phyloP scores from a whole-genome alignment of 2,329 filamentous ascomycete species.

The Epichloe uncinata region DNA sequence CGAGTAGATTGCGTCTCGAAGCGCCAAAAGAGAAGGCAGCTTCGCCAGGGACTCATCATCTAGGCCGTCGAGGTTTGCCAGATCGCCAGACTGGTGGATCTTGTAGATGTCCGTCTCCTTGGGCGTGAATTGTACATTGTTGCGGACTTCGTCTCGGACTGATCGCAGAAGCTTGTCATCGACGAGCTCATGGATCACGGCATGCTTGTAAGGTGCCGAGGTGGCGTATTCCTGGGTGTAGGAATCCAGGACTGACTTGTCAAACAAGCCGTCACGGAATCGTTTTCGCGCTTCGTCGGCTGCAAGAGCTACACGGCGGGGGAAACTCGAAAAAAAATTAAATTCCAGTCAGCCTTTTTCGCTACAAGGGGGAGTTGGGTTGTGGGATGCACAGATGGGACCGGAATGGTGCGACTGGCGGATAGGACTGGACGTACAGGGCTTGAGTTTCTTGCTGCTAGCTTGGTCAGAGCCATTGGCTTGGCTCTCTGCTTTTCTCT shows the following conservation, averaged over 20 bases:
- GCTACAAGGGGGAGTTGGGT: not conserved
- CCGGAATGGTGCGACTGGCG: not conserved
- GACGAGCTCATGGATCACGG: slow-evolving; percentile 73
- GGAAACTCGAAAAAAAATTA: not conserved
- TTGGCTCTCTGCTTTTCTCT: slow-evolving; percentile 44
- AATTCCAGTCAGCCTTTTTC: not conserved
- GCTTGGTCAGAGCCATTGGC: slow-evolving; percentile 26
- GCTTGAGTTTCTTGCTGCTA: slow-evolving; percentile 41
- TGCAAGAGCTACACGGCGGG: slow-evolving; percentile 27
- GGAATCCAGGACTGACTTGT: slow-evolving; percentile 38
- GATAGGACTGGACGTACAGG: slow-evolving; percentile 21
- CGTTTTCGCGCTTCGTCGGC: slow-evolving; percentile 38
- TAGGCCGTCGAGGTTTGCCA: slow-evolving; percentile 91
- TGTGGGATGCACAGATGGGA: too few relatives aligned
- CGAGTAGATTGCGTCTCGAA: slow-evolving; percentile 94
- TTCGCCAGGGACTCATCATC: slow-evolving; percentile 75
- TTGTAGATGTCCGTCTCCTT: slow-evolving; percentile 99
- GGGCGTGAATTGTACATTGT: slow-evolving; percentile 87
- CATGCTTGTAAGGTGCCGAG: slow-evolving; percentile 74
- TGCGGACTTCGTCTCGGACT: slow-evolving; percentile 78
- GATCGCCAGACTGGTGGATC: slow-evolving; percentile 95
- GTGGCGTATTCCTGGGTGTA: slow-evolving; percentile 50
- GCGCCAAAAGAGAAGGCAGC: slow-evolving; percentile 73
- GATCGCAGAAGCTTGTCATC: slow-evolving; percentile 68
- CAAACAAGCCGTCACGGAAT: slow-evolving; percentile 55